Evolutionary conservation across 2,329 filamentous ascomycete species (phyloP).

Genomic region (Rutstroemia sp.): DNA sequence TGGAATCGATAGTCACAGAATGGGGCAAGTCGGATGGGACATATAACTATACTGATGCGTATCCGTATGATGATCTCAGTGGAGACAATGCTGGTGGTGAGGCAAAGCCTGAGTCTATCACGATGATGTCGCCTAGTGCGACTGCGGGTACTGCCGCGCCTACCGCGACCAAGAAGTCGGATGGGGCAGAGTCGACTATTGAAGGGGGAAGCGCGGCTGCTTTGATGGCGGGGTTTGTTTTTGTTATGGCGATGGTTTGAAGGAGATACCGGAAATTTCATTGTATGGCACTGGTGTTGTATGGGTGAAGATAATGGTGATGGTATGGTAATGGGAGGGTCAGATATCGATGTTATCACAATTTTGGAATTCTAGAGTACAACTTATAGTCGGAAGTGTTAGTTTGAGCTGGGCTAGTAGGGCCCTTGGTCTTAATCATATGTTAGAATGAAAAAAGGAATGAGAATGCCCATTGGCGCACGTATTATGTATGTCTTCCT

Average conservation of each 20-base stretch:
- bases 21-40: conserved; percentile 15
- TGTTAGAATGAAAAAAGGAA: no score
- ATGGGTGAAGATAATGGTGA: not conserved
- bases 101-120: not conserved
- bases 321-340: not conserved
- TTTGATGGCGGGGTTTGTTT: conserved; percentile 2
- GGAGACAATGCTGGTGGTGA: conserved; percentile 11
- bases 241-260: conserved; percentile 3
- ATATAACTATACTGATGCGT: conserved; percentile 17
- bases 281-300: not conserved
- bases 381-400: no score
- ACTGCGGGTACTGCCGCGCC: not conserved
- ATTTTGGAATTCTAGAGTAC: no score
- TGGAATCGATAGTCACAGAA: conserved; percentile 10
- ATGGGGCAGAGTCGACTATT: not conserved
- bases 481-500: no score
- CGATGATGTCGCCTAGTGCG: not conserved
- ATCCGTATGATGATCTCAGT: conserved; percentile 15
- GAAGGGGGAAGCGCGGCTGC: not conserved
- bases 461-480: no score
- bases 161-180: not conserved
- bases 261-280: not conserved
- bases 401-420: no score
- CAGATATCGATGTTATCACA: no score
- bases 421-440: no score